phyloP scores from a whole-genome alignment of 306 rosid species.

The Vachellia collinsii region DNA sequence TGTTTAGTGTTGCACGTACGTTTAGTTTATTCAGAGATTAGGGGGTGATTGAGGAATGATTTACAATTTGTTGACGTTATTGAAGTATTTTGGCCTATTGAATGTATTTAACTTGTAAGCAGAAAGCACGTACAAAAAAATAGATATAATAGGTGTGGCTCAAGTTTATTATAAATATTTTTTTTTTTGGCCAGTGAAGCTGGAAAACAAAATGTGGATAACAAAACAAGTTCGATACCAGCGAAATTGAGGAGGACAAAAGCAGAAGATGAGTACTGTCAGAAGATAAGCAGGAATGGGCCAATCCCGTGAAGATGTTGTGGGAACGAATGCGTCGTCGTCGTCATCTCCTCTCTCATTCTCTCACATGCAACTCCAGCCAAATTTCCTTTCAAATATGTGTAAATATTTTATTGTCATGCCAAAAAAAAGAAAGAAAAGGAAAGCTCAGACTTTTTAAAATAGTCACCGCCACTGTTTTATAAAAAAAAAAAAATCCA shows the following conservation, averaged over 20 bases:
- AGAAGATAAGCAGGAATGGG: neutral
- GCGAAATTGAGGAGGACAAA: neutral
- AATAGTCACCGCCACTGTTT: too few species aligned
- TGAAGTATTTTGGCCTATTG: too few species aligned
- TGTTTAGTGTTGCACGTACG: too few species aligned
- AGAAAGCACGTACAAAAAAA: too few species aligned
- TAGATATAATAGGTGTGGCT: too few species aligned
- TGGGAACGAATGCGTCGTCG: neutral
- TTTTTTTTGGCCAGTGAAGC: neutral
- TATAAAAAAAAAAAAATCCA: too few species aligned
- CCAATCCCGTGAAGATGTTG: neutral
- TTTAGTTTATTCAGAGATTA: too few species aligned
- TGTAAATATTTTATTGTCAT: neutral
- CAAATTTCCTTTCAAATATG: neutral
- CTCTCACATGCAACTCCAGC: neutral
- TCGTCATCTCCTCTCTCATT: neutral
- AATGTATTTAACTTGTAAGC: too few species aligned
- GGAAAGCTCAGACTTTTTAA: too few species aligned
- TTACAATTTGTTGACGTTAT: too few species aligned
- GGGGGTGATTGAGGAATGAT: too few species aligned
- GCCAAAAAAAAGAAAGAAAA: neutral
- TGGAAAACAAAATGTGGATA: neutral
- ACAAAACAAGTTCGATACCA: neutral
- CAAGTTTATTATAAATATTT: too few species aligned
- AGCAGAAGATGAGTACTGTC: neutral